Base-by-base conservation (phyloP, 805 yeast genomes). In the Phaffomyces thermotolerans region DNA sequence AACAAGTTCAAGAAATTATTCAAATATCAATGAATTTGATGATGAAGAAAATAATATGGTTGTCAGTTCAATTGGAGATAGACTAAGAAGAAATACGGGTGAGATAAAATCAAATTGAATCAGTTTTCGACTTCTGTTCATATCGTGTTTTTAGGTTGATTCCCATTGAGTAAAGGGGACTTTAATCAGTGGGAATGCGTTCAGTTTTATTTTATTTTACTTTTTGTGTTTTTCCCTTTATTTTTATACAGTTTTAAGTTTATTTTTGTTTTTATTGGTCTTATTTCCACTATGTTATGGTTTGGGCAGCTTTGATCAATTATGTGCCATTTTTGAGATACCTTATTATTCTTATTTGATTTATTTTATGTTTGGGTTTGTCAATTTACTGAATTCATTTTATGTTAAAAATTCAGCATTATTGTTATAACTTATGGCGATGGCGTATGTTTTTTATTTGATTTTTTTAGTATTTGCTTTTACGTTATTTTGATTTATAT, bases 31-130 rank as follows among this genome's bases (percentile, higher is more conserved):
- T 39, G 39, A 37, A 6, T 47, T 50, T 8, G 49, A 52, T 13
- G 56, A 56, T 20, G 50, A 45, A 12, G 45, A 50, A n/a, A 58
- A 53, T 20, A 44, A 49, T 31, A 52, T 59, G 38, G 70, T 64
- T 20, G 57, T 61, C 8, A 52, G 54, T 25, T 58, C 60, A n/a
- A 58, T 63, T 37, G 67, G 67, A 27, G 68, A 60, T 15, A 53
- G 59, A 8, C 39, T 62, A 39, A 57, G 64, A 52, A 62, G 54
- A 43, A 56, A 61, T 32, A 54, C 52, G 14, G 59, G 63, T 20
- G 65, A 59, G 39, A 56, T 60, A 22, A 41, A 47, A 23, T 44
- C 46, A 18, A 47, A 47, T 27, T 47, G 31, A 15, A 31, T 15
- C 13, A 9, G 31, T 29, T 29, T 29, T n/a, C n/a, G n/a, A n/a